Evolutionary conservation across 495 filamentous ascomycete genomes (phyloP).

Genomic region (Penicillium goetzii): DNA sequence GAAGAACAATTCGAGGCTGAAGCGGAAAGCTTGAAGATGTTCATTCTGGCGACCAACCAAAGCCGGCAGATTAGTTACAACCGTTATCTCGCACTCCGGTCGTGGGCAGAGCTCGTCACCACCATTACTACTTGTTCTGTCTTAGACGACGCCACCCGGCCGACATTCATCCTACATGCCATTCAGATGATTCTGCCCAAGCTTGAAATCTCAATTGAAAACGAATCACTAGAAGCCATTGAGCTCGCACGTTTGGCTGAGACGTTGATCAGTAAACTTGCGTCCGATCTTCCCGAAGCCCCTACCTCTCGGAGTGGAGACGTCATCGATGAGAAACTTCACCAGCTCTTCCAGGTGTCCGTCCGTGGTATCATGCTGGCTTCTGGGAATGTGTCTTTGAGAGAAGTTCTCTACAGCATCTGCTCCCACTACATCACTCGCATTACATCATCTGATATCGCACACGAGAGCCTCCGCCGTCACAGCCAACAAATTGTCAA

Average conservation of each 20-base stretch:
- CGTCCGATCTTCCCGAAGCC: constrained; percentile 54
- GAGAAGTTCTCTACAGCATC: constrained; percentile 85
- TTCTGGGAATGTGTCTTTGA: constrained; percentile 66
- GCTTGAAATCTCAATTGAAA: constrained; percentile 70
- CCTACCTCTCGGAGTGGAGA: constrained; percentile 60
- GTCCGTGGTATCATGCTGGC: constrained; percentile 74
- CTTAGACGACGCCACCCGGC: constrained; percentile 66
- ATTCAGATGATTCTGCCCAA: constrained; percentile 85
- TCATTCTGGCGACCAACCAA: constrained; percentile 72
- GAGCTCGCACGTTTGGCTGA: constrained; percentile 78
- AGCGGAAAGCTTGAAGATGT: constrained; percentile 57
- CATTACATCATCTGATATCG: constrained; percentile 56
- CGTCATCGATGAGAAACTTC: constrained; percentile 83
- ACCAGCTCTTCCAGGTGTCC: constrained; percentile 85
- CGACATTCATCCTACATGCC: constrained; percentile 77
- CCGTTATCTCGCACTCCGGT: constrained; percentile 65
- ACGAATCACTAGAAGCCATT: constrained; percentile 65
- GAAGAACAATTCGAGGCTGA: constrained; percentile 61
- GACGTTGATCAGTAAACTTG: constrained; percentile 72
- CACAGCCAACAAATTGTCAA: constrained; percentile 78
- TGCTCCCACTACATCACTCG: constrained; percentile 81
- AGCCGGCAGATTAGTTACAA: constrained; percentile 59
- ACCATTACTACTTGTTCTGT: constrained; percentile 78
- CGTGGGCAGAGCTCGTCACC: constrained; percentile 81
- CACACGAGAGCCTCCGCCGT: constrained; percentile 48